Evolutionary conservation across 176 grass and related monocot species (phyloP), one percentile per base, ranked within the genome.

Genomic region (Cenchrus fungigraminus): DNA sequence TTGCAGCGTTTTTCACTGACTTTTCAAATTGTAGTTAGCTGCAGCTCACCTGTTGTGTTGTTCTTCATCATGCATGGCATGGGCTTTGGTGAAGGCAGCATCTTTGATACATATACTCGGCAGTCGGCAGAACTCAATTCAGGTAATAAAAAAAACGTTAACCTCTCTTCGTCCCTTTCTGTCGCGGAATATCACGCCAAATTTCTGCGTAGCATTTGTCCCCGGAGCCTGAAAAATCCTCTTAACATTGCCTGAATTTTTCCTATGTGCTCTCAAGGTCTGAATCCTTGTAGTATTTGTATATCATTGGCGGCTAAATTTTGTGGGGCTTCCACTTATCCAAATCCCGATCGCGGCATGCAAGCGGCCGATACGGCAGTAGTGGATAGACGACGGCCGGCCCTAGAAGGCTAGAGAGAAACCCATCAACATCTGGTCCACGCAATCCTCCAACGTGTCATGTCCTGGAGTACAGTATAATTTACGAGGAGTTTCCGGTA

Each of bases 381-480:
- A 42, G 64, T 9, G 49, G 78, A 80, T 68, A 53, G 54, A 65
- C 53, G 19, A 65, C 53, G 19, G 1, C 65, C 65, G 53, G 65
- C 12, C 65, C 45, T 45, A 25, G 25, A 25, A 25, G 25, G 25
- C 34, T 34, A 34, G 34, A 34, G 34, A 34, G 20, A 47, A 29
- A 29, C 45, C 45, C 7, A 9, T 72, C 65, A 37, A 51, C 65
- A 46, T 83, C 65, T 71, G 65, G 86, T 88, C 73, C 57, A 77
- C 32, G 64, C 72, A 75, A 62, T 32, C 50, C 52, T 59, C 61
- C 1, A n/a, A 10, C 60, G 25, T 65, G 22, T 73, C 3, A 19
- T 74, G n/a, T 49, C 31, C 6, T 47, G 43, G 16, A 46, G n/a
- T n/a, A n/a, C n/a, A n/a, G n/a, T 7, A 6, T 44, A 49, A 14